Percentiles rank a stretch among this genome's conserved stretches.
Evolutionary conservation across 805 yeast genomes (phyloP).

Genomic region (Cyberlindnera galapagoensis): DNA sequence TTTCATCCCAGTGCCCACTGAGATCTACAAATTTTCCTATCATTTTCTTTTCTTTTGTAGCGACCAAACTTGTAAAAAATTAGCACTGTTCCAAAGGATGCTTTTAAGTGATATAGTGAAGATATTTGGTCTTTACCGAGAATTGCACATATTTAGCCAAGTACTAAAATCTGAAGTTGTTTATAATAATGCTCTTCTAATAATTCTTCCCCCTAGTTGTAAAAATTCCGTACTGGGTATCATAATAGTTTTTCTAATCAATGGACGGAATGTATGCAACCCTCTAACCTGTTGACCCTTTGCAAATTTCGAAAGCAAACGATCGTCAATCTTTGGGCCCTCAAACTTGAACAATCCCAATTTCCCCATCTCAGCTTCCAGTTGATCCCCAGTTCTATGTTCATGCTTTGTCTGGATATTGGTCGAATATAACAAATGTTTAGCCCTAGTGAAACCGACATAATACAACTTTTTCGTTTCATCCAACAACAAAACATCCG

Average conservation of each 20-base stretch:
- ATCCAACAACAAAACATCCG: conserved; percentile 2
- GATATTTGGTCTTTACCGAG: no score
- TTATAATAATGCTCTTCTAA: no score
- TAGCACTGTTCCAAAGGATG: no score
- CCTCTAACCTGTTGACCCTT: neutral
- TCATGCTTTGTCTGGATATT: conserved; percentile 1
- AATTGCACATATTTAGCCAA: no score
- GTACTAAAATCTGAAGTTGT: no score
- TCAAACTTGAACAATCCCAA: conserved; percentile 5
- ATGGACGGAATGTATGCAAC: neutral
- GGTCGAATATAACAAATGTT: conserved; percentile 26
- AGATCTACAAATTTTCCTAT: no score
- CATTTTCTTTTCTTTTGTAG: no score
- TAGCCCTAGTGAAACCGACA: conserved; percentile 65
- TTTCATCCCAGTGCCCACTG: no score
- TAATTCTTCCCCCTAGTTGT: no score
- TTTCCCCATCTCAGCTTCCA: conserved; percentile 1
- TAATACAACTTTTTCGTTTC: conserved; percentile 42
- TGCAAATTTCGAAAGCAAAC: conserved; percentile 2
- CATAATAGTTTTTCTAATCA: neutral
- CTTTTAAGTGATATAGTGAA: no score
- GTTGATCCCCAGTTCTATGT: conserved; percentile 1
- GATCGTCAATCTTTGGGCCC: conserved; percentile 3
- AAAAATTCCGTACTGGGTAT: no score
- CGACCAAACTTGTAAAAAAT: no score